Base-by-base conservation (phyloP, 306 rosid species). In the Echinosophora koreensis region DNA sequence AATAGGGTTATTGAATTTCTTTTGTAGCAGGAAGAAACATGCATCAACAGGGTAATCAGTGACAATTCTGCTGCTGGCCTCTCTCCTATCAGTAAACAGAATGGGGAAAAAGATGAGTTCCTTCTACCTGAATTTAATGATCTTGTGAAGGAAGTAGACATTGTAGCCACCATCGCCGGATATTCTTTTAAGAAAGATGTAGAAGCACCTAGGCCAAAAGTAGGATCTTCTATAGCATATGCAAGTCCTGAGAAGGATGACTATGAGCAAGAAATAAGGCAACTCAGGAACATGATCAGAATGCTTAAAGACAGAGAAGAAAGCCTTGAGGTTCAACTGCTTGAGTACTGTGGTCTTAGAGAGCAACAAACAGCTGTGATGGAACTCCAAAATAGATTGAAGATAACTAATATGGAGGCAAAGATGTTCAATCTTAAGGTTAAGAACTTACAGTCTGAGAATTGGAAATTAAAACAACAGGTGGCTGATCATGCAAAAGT, bases 361-460 rank as follows among this genome's bases (percentile, higher is more conserved):
- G 97, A 95, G 89, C 91, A 92, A 84, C 92, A 90, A 80, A 79
- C 86, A 46, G 86, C 86, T 2, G 91, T 86, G 7, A 80, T 78
- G 85, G 98, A 95, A 80, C 96, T 95, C 42, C 90, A 88, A 80
- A 95, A 88, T 38, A 84, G 92, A 63, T 82, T 95, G 86, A 88
- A 88, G 86, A 77, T 91, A 66, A 86, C 82, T 60, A 74, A 76
- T 61, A 87, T 92, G 91, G 93, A 95, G 86, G 93, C 84, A 16
- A 88, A 92, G 80, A 92, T 95, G 80, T 95, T 86, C 78, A 81
- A 55, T 73, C 86, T 95, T 59, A 95, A 90, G 88, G 89, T 88
- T 16, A 84, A 90, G 84, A 89, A 83, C n/a, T 85, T 92, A 62
- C 87, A 81, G 80, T 87, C 88, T 0, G 96, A 92, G 41, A 95